Base-by-base conservation (phyloP, 2,329 filamentous ascomycete genomes). In the Aureobasidium sp. region DNA sequence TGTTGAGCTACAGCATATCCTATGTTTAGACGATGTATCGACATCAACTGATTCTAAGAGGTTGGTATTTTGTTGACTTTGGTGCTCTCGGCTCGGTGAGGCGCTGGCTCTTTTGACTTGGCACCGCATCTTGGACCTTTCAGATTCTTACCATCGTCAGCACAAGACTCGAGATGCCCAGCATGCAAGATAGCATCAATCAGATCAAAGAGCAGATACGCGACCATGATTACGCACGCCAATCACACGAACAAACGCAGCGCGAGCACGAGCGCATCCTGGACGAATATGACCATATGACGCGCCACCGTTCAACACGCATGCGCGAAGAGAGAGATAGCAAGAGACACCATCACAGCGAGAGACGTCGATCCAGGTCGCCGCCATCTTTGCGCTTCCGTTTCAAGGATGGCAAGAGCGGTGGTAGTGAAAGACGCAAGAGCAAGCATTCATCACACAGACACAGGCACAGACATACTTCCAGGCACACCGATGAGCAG, bases 231-330 rank as follows among this genome's bases (percentile, higher is more conserved):
- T 47, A 25, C 11, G 52, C 45, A 7, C 34, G 25, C 7, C 42
- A 58, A 4, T 50, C 52, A 25, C 52, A 50, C 47, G 54, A 59
- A 25, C 54, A 47, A n/a, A 54, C 36, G 5, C 53, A 58, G 27
- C 53, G 45, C 36, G 54, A 63, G 27, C 64, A 65, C 45, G 62
- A 48, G 21, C 34, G 48, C 44, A 64, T 65, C 37, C 37, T 65
- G 32, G 58, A 59, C 57, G 62, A 62, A 21, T 62, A 64, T 47
- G 62, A 55, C 15, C 48, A 47, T 10, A 59, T 58, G 42, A 57
- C 63, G 48, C 41, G 60, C 8, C 59, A 59, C 29, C 62, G 63
- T 34, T 62, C 62, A 47, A 58, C 25, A 37, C 53, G 62, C 5
- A 54, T 63, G 37, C 47, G 44, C 13, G 39, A 52, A 2, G 59